Percentiles rank a stretch among this genome's conserved stretches.
phyloP scores from a whole-genome alignment of 169 alveolate genomes.

The Plasmodium vinckei region DNA sequence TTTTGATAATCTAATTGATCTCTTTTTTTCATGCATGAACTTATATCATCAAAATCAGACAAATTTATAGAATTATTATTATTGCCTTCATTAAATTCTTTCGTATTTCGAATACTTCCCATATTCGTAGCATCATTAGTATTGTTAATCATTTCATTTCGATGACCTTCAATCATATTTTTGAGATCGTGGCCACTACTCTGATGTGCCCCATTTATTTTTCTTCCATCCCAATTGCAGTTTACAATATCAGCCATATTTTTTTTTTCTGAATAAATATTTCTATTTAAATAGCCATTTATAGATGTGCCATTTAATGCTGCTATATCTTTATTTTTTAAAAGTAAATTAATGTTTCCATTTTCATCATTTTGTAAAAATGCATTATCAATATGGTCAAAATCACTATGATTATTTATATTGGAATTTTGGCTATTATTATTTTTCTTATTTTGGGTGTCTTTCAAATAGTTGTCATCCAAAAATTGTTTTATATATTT shows the following conservation, averaged over 20 bases:
- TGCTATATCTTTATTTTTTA: too few species aligned
- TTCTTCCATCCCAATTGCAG: too few species aligned
- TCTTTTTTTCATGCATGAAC: slow-evolving; percentile 3
- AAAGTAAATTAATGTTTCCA: neutral
- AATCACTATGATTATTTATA: too few species aligned
- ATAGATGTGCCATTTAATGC: too few species aligned
- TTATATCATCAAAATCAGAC: slow-evolving; percentile 3
- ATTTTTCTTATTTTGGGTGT: neutral
- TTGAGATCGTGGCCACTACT: too few species aligned
- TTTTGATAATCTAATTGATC: slow-evolving; percentile 3
- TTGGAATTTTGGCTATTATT: neutral
- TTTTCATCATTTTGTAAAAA: neutral
- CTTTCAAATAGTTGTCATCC: slow-evolving; percentile 39
- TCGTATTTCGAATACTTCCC: neutral
- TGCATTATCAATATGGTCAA: too few species aligned
- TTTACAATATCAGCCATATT: too few species aligned
- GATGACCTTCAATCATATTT: too few species aligned
- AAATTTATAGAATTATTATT: neutral
- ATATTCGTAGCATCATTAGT: neutral
- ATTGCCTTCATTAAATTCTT: neutral
- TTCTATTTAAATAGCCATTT: too few species aligned
- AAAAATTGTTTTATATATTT: slow-evolving; percentile 19
- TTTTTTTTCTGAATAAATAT: too few species aligned
- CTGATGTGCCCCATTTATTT: too few species aligned
- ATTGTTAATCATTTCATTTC: too few species aligned